A percentile compares a stretch with the other conserved stretches of the same genome.
These are phyloP conservation scores for Tieghemostelium lacteum DNA, from an alignment of 78 protist genomes.

Conservation along the genomic window DNA sequence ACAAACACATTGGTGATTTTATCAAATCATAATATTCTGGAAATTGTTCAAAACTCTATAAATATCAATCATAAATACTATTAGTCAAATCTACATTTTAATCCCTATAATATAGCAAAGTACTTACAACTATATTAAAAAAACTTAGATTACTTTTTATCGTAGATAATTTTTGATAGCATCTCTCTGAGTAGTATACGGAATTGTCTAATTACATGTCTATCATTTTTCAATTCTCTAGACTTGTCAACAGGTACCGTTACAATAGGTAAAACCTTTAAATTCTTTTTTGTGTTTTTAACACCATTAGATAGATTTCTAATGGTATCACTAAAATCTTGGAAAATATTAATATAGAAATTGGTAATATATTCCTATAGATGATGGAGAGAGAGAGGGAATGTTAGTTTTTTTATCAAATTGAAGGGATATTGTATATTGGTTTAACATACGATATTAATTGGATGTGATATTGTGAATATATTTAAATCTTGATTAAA, in stretches of 20 bases:
- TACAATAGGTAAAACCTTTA: slow-evolving; percentile 21
- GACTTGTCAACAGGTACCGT: background rate
- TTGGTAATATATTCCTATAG: background rate
- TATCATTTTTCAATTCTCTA: slow-evolving; percentile 49
- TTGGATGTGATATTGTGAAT: background rate
- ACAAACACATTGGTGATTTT: slow-evolving; percentile 59
- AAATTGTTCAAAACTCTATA: slow-evolving; percentile 25
- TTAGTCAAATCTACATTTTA: too few species aligned
- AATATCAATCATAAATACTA: too few species aligned
- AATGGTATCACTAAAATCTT: slow-evolving; percentile 26
- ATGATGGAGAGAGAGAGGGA: background rate
- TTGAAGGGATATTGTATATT: too few species aligned
- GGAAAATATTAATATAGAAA: slow-evolving; percentile 1
- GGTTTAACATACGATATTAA: too few species aligned
- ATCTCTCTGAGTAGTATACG: slow-evolving; percentile 60
- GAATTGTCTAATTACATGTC: slow-evolving; percentile 60
- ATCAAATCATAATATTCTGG: slow-evolving; percentile 79
- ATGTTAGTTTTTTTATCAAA: too few species aligned
- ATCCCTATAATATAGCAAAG: background rate
- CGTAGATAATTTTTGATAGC: slow-evolving; percentile 44
- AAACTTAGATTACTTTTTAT: slow-evolving; percentile 49
- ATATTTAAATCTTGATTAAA: background rate
- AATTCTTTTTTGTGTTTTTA: background rate
- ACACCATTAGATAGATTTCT: background rate
- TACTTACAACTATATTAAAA: slow-evolving; percentile 59